A percentile compares a stretch with the other conserved stretches of the same genome.
Evolutionary conservation across 148 eudicot genomes (phyloP).

Genomic region (Rhododendron ferrugineum): DNA sequence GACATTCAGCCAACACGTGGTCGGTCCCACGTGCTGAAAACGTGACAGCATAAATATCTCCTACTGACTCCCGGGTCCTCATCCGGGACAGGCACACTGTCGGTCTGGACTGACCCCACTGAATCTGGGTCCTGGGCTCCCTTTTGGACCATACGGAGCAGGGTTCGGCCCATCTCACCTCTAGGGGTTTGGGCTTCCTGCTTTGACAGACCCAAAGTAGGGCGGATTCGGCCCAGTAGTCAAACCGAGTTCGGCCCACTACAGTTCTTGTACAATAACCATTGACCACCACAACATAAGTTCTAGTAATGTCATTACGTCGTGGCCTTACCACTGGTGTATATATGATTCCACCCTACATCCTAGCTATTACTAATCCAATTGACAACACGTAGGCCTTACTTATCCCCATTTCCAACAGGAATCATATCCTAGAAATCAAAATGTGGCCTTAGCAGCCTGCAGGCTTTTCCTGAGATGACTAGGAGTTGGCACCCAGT

Average conservation of each 20-base stretch:
- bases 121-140: too few species aligned
- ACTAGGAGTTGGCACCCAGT: background rate
- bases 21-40: background rate
- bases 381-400: background rate
- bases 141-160: too few species aligned
- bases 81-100: background rate
- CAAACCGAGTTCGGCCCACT: too few species aligned
- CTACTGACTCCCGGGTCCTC: background rate
- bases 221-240: too few species aligned
- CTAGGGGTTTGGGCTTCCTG: too few species aligned
- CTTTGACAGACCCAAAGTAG: too few species aligned
- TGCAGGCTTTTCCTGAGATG: background rate
- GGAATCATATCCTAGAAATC: background rate
- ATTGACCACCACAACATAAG: background rate
- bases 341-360: background rate
- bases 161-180: too few species aligned
- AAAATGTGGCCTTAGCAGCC: background rate
- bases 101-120: background rate
- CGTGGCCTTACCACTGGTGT: background rate
- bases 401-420: background rate
- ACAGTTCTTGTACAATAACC: background rate
- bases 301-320: background rate
- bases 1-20: background rate
- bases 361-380: background rate
- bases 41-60: background rate